Base-by-base conservation (phyloP, 306 rosid genomes). In the Mucuna pruriens region DNA sequence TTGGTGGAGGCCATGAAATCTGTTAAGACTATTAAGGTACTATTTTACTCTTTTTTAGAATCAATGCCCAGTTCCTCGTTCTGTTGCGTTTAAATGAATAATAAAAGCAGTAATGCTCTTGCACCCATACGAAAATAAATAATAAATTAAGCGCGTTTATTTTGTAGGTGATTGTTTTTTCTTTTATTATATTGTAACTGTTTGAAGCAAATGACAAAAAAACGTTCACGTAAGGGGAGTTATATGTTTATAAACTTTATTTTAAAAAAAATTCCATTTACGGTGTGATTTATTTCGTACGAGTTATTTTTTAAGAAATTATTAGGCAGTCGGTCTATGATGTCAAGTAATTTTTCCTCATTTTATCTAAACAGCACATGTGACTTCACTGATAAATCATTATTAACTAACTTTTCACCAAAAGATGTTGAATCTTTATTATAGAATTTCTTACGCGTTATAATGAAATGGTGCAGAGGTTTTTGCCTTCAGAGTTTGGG, bases 401-500 rank as follows among this genome's bases (percentile, higher is more conserved):
- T 16, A 16, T 10, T 49, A 51, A n/a, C 20, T 76, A 60, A 6
- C 9, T 57, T 75, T 75, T 16, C 13, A 34, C n/a, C 68, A 22
- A 20, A 7, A 52, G 57, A 51, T 49, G 23, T 51, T 51, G 9
- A n/a, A 17, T 0, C 1, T 64, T 64, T 36, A 17, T 2, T 64
- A 9, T 36, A 64, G 26, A 36, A n/a, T 31, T 17, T 17, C 13
- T 64, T 4, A 38, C 15, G 5, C 19, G 72, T 68, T 12, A 44
- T 3, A 71, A 45, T 26, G 17, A 40, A 75, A n/a, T 79, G 76
- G 57, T 42, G 75, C 85, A 92, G 97, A 90, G 97, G 57, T 90
- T 89, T 81, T 31, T 90, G 78, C 92, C 97, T n/a, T 92, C 97
- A 0, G 97, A 92, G 74, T 92, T 92, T 73, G 97, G 94, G 48